Percentiles rank a stretch among this genome's conserved stretches.
These are phyloP conservation scores for Claviceps purpurea DNA, from an alignment of 2,329 filamentous ascomycete genomes.

Conservation along the genomic window DNA sequence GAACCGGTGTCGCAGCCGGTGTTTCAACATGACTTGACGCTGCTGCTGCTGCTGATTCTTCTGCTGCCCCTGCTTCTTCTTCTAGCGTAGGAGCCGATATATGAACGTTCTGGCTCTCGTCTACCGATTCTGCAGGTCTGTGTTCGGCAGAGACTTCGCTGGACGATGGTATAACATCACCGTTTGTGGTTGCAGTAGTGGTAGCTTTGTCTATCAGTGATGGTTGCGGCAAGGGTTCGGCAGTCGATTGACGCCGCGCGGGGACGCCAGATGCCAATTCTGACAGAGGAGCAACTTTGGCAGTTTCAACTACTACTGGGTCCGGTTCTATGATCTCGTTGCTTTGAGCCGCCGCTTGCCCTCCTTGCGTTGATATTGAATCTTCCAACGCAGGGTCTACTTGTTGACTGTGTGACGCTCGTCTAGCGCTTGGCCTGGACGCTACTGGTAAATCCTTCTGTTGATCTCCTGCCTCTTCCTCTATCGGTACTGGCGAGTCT, in stretches of 20 bases:
- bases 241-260: slow-evolving; percentile 2
- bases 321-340: neutral
- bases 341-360: neutral
- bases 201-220: slow-evolving; percentile 3
- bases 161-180: neutral
- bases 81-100: neutral
- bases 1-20: slow-evolving; percentile 1
- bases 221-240: neutral
- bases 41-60: no score
- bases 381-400: neutral
- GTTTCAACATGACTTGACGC: neutral
- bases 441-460: slow-evolving; percentile 1
- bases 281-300: neutral
- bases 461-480: neutral
- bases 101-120: neutral
- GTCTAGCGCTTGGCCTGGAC: slow-evolving; percentile 1
- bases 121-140: neutral
- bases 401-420: slow-evolving; percentile 4
- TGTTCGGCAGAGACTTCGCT: neutral
- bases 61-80: slow-evolving; percentile 1
- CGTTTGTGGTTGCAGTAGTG: neutral
- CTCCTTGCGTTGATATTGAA: neutral
- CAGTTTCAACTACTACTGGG: neutral
- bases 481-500: neutral
- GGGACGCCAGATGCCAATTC: neutral